Conservation (phyloP, 768 basidiomycete species). For the Tricholoma hemisulphureum region DNA sequence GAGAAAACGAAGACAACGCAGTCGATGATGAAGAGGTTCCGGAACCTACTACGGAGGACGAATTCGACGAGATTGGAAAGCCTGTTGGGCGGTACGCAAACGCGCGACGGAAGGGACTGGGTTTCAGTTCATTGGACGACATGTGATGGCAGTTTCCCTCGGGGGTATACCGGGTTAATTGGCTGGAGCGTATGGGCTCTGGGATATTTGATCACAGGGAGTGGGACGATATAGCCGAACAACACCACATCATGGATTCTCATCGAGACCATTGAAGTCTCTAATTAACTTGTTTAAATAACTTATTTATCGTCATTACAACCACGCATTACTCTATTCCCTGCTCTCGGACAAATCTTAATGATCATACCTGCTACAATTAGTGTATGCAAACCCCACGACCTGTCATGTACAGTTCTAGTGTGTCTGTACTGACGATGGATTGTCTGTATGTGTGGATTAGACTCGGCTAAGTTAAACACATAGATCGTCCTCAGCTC, state of each 20-base stretch:
- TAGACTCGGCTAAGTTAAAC: slow-evolving; percentile 5
- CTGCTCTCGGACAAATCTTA: neutral
- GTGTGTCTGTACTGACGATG: slow-evolving; percentile 4
- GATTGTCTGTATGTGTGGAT: slow-evolving; percentile 1
- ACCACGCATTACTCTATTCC: slow-evolving; percentile 4
- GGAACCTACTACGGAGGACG: slow-evolving; percentile 68
- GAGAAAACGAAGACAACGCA: slow-evolving; percentile 53
- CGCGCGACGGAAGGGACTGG: slow-evolving; percentile 47
- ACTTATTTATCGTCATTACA: slow-evolving; percentile 12
- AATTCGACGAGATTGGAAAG: slow-evolving; percentile 62
- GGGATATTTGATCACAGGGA: slow-evolving; percentile 14
- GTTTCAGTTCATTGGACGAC: slow-evolving; percentile 40
- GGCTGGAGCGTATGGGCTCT: slow-evolving; percentile 18
- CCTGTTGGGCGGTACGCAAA: slow-evolving; percentile 72
- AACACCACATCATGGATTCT: slow-evolving; percentile 12
- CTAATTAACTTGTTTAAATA: slow-evolving; percentile 1
- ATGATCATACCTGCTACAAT: neutral
- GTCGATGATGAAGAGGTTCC: slow-evolving; percentile 51
- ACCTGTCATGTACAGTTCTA: slow-evolving; percentile 14
- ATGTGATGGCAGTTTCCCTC: slow-evolving; percentile 24
- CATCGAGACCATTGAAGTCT: slow-evolving; percentile 1
- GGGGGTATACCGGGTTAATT: slow-evolving; percentile 1
- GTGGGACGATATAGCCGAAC: slow-evolving; percentile 7
- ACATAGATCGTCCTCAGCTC: slow-evolving; percentile 1
- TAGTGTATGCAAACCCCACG: slow-evolving; percentile 3